Evolutionary conservation across 140 eudicot genomes (phyloP), one percentile per base, ranked within the genome.

Genomic region (Stevia rebaudiana): DNA sequence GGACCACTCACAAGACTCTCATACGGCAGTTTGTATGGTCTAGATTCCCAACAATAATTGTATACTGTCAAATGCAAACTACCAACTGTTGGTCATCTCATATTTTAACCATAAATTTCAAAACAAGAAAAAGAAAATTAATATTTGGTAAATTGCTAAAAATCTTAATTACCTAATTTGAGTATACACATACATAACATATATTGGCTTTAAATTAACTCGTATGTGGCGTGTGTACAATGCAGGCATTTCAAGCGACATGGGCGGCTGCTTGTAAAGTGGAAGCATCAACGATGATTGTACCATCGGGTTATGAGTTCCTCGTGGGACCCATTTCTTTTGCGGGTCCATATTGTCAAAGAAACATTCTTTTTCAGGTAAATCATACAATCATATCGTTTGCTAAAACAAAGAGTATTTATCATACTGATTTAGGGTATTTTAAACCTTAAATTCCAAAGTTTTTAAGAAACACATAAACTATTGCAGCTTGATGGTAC

Each of bases 291-390:
- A 78, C 83, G 58, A 74, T 92, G 53, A 69, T 88, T 9, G 84
- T 92, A 17, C 98, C 98, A 69, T 53, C 96, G 30, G 81, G 73
- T 43, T 85, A 83, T 51, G 68, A 76, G 37, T 92, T 92, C 72
- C 88, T 88, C 0, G 96, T 92, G 77, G 96, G 98, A 40, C 98
- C 98, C 76, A 83, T 92, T 67, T 85, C 98, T 9, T 92, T 92
- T 77, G 84, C 96, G 0, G 97, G 98, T 69, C 94, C 95, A 61
- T 83, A 88, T 48, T 88, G 96, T 65, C 92, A 81, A 66, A 78
- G 80, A 50, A 71, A 86, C 83, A 86, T 84, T 63, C 83, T 86
- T 28, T 86, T 89, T 51, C 97, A 88, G 96, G 95, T 88, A 76
- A n/a, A 30, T 23, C 10, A 12, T 11, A 49, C n/a, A 5, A 52